phyloP scores from a whole-genome alignment of 306 rosid species.

The Albizia julibrissin region DNA sequence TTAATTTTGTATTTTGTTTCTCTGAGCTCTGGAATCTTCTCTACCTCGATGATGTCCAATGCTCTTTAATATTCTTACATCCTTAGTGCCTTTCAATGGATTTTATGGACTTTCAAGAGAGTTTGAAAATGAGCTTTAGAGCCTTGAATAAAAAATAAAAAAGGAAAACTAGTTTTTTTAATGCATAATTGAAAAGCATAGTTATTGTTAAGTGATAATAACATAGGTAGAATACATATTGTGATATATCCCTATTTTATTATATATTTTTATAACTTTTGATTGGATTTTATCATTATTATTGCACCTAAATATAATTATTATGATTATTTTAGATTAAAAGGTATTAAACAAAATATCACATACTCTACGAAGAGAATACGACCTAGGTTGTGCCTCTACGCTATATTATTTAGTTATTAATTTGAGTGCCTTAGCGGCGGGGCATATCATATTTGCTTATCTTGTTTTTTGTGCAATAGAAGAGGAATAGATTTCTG shows the following conservation, averaged over 20 bases:
- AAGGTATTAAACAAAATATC: no score
- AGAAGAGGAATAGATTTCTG: no score
- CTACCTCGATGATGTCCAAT: not conserved
- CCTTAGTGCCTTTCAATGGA: not conserved
- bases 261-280: no score
- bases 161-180: not conserved
- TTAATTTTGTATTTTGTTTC: constrained; percentile 18
- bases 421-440: no score
- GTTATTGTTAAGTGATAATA: not conserved
- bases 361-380: no score
- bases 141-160: not conserved
- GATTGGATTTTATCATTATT: no score
- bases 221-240: not conserved
- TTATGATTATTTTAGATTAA: no score
- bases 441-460: no score
- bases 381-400: no score
- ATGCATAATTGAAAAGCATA: not conserved
- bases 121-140: not conserved
- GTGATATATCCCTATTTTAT: no score
- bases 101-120: not conserved
- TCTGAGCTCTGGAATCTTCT: not conserved
- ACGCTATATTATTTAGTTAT: no score
- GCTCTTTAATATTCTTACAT: not conserved
- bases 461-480: not conserved
- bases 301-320: no score